These are phyloP conservation scores for Cucurbita moschata DNA, from an alignment of 306 rosid genomes.

Conservation along the genomic window DNA sequence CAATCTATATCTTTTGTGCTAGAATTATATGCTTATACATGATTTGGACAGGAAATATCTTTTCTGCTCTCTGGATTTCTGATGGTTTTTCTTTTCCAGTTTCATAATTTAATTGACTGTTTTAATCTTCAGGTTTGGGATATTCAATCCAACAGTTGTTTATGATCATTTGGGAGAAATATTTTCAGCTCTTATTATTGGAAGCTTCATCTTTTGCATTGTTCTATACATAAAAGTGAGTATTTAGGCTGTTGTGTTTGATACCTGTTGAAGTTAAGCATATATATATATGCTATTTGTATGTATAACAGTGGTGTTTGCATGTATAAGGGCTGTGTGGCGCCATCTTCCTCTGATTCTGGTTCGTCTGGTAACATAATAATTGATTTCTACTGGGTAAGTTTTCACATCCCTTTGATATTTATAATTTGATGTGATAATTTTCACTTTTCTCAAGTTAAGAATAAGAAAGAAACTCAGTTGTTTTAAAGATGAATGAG, in stretches of 20 bases:
- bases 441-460: not conserved
- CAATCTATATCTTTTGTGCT: not conserved
- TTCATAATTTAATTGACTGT: not conserved
- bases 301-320: constrained; percentile 1
- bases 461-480: not conserved
- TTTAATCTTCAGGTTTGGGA: constrained; percentile 62
- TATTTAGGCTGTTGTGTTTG: not conserved
- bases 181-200: constrained; percentile 69
- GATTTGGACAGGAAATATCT: not conserved
- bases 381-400: constrained; percentile 96
- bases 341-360: constrained; percentile 85
- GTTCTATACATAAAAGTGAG: constrained; percentile 82
- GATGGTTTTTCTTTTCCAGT: not conserved
- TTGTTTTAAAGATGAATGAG: not conserved
- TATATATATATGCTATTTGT: not conserved
- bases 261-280: not conserved
- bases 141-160: constrained; percentile 73
- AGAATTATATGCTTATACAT: not conserved
- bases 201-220: constrained; percentile 80
- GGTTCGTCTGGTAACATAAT: constrained; percentile 81
- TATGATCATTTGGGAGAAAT: constrained; percentile 96
- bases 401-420: constrained; percentile 6
- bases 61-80: not conserved
- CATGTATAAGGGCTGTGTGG: constrained; percentile 60
- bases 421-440: not conserved